Conservation (phyloP, 306 rosid genomes). For the Cucumis hystrix region DNA sequence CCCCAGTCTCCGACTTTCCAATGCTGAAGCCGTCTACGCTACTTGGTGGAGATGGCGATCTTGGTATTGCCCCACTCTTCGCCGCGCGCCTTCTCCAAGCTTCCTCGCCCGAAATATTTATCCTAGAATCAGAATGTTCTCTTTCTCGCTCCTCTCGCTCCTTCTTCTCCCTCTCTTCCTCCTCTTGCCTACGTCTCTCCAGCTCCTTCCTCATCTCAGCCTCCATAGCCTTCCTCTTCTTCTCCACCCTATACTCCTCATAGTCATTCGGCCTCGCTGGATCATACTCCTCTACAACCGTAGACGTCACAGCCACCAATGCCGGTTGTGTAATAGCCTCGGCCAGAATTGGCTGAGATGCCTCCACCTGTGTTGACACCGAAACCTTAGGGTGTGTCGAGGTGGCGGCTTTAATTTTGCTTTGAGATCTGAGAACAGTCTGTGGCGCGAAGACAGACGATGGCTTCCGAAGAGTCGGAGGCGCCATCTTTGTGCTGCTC, state of each 20-base stretch:
- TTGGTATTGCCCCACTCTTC: constrained; percentile 56
- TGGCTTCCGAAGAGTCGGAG: constrained; percentile 81
- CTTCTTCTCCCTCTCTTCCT: constrained; percentile 41
- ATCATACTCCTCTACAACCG: constrained; percentile 84
- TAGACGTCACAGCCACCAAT: constrained; percentile 66
- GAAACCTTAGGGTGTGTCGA: constrained; percentile 12
- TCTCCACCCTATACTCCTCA: constrained; percentile 78
- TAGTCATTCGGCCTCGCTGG: constrained; percentile 94
- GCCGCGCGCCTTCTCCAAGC: constrained; percentile 96
- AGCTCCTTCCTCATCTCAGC: constrained; percentile 71
- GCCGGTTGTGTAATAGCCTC: constrained; percentile 47
- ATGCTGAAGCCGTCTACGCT: constrained; percentile 70
- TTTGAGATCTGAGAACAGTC: constrained; percentile 43
- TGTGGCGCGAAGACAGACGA: constrained; percentile 55
- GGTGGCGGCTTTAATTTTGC: constrained; percentile 33
- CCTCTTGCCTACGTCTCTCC: constrained; percentile 59
- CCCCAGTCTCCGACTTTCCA: constrained; percentile 80
- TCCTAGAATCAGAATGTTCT: constrained; percentile 37
- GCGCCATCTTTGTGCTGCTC: constrained; percentile 89
- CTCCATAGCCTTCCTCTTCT: constrained; percentile 68
- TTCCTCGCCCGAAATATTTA: constrained; percentile 91
- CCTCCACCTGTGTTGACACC: background rate
- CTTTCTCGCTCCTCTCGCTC: constrained; percentile 36
- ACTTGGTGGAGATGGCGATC: constrained; percentile 72
- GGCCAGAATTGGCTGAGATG: constrained; percentile 6